These are phyloP conservation scores for carrot (Daucus carota) DNA, from an alignment of 129 eudicot species.

Conservation along the genomic window DH1_v3.0 NC_030383.2:1038001-1038500, in stretches of 20 bases:
- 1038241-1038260: neutral
- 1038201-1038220: neutral
- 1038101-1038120: too few relatives aligned
- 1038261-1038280: neutral
- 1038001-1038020: neutral
- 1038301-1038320: neutral
- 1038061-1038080: neutral
- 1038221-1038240: neutral
- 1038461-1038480: neutral
- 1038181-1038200: neutral
- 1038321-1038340: neutral
- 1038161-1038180: slow-evolving; percentile 4
- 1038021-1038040: neutral
- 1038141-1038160: neutral
- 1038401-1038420: neutral
- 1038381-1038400: neutral
- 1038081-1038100: too few relatives aligned
- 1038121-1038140: neutral
- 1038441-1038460: neutral
- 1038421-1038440: neutral
- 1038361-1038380: neutral
- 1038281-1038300: neutral
- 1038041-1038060: neutral
- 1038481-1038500: neutral
- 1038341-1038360: neutral